A percentile compares a stretch with the other conserved stretches of the same genome.
phyloP scores from a whole-genome alignment of 371 early-diverging fungal species.

The Mortierella sp. region DNA sequence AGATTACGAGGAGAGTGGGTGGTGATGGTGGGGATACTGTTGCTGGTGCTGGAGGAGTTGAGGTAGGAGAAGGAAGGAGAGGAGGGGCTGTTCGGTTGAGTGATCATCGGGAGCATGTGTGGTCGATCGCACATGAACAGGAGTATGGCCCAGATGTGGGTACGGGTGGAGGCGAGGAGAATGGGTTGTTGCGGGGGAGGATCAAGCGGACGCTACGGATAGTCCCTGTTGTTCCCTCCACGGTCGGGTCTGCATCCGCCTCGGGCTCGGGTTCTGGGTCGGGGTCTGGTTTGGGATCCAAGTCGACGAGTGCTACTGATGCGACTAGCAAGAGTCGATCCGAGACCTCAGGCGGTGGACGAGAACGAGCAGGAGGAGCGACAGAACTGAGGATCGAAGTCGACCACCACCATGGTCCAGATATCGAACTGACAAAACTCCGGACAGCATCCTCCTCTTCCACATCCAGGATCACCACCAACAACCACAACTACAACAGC shows the following conservation, averaged over 20 bases:
- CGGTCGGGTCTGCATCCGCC: background rate
- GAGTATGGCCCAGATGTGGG: constrained; percentile 7
- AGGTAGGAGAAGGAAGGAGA: background rate
- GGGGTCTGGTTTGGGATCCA: too few species aligned
- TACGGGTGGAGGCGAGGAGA: background rate
- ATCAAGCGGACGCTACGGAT: constrained; percentile 6
- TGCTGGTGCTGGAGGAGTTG: too few species aligned
- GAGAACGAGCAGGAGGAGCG: background rate
- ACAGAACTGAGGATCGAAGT: background rate
- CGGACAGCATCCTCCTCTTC: background rate
- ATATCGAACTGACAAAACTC: background rate
- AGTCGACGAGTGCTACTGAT: background rate
- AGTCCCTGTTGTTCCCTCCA: background rate
- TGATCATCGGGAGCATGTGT: constrained; percentile 15
- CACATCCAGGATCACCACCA: background rate
- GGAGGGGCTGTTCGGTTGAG: background rate
- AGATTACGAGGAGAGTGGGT: too few species aligned
- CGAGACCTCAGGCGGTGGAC: background rate
- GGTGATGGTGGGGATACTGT: background rate
- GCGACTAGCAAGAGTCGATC: background rate
- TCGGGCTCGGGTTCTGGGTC: background rate
- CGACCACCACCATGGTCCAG: background rate
- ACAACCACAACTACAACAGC: background rate
- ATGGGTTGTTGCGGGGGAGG: background rate
- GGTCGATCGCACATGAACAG: constrained; percentile 17